phyloP scores from a whole-genome alignment of 176 grass and related monocot genomes.

The Rhynchospora pubera region DNA sequence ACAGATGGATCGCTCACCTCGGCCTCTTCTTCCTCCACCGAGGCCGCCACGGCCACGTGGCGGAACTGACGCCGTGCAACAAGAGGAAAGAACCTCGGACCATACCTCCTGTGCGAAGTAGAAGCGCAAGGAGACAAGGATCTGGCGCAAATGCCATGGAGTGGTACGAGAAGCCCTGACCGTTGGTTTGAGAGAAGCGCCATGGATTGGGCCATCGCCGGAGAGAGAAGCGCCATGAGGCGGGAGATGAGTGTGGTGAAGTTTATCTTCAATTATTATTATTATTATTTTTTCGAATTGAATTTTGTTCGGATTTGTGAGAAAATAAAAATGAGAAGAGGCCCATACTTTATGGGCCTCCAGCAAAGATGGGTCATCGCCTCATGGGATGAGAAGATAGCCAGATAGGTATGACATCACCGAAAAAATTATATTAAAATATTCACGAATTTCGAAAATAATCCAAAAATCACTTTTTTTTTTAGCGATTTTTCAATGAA shows the following conservation, averaged over 20 bases:
- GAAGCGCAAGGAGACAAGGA: background rate
- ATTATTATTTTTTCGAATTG: background rate
- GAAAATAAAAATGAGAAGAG: background rate
- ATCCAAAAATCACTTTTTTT: no score
- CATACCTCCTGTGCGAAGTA: background rate
- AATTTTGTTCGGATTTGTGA: background rate
- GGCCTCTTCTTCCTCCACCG: slow-evolving; percentile 40
- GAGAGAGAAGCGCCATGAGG: slow-evolving; percentile 17
- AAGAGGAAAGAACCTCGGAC: background rate
- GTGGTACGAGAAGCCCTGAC: background rate
- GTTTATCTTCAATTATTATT: slow-evolving; percentile 10
- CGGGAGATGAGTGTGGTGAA: slow-evolving; percentile 6
- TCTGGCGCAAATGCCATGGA: background rate
- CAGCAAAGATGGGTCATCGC: background rate
- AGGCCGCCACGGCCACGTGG: slow-evolving; percentile 7
- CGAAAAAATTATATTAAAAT: no score
- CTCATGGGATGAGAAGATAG: background rate
- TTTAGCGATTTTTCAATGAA: no score
- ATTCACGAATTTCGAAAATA: no score
- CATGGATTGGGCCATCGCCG: slow-evolving; percentile 9
- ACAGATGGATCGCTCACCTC: slow-evolving; percentile 16
- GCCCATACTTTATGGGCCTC: background rate
- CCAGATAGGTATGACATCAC: no score
- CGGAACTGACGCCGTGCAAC: background rate
- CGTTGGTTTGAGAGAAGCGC: background rate